These are phyloP conservation scores for Eucalyptus sp. DNA, from an alignment of 345 rosid genomes.

Conservation along the genomic window DNA sequence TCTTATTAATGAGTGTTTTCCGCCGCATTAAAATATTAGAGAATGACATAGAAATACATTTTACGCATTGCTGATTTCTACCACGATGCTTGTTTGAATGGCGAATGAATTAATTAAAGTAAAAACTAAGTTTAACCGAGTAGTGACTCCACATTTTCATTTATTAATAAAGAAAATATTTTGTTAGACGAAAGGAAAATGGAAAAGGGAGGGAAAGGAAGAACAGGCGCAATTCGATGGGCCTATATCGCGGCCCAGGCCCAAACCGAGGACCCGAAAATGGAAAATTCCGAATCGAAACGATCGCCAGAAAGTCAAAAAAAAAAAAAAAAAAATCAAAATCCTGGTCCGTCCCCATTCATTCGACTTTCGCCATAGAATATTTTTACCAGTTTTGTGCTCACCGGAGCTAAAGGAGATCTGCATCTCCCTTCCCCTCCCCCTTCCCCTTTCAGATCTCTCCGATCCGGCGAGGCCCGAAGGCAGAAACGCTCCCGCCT, in stretches of 20 bases:
- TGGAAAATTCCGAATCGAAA: background rate
- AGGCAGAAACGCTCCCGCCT: background rate
- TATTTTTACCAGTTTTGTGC: background rate
- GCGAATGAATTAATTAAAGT: accelerated
- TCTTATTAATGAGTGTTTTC: no score
- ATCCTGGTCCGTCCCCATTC: background rate
- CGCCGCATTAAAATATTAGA: accelerated
- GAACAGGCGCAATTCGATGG: background rate
- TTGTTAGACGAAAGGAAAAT: background rate
- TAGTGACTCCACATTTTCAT: background rate
- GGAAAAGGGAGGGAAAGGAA: accelerated
- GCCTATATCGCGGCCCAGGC: background rate
- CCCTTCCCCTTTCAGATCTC: background rate
- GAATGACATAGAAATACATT: background rate
- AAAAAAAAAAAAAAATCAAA: background rate
- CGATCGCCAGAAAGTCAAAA: no score
- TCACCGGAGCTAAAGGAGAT: background rate
- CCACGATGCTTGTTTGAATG: background rate
- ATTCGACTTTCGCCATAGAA: background rate
- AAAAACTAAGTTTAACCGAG: background rate
- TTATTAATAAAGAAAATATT: background rate
- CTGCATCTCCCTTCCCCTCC: background rate
- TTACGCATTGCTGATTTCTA: background rate
- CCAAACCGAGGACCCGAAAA: background rate
- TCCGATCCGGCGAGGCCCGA: background rate